Percentiles rank a stretch among this genome's conserved stretches.
Conservation (phyloP, 495 filamentous ascomycete genomes). For the Antarctomyces pellizariae region DNA sequence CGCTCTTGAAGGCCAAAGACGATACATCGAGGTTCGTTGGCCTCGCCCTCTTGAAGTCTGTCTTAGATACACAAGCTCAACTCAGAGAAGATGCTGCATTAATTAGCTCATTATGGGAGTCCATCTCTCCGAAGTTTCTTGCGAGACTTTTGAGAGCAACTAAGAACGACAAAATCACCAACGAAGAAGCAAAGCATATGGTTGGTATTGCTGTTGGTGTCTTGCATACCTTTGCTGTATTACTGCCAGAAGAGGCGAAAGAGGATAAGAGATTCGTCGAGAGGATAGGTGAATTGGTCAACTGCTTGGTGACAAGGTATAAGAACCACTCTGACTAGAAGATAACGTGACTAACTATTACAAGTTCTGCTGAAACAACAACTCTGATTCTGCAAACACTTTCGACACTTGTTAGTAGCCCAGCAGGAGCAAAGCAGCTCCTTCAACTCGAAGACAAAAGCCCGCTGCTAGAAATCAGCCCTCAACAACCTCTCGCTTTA, state of each 20-base stretch:
- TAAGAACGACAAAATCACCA: constrained; percentile 15
- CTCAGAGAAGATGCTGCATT: constrained; percentile 15
- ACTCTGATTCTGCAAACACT: constrained; percentile 29
- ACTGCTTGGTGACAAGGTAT: constrained; percentile 27
- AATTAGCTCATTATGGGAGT: constrained; percentile 22
- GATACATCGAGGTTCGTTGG: constrained; percentile 44
- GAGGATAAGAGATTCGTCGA: constrained; percentile 20
- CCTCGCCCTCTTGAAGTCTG: constrained; percentile 33
- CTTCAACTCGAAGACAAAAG: constrained; percentile 21
- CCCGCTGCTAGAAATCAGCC: constrained; percentile 26
- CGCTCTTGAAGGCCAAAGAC: constrained; percentile 28
- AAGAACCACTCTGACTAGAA: constrained; percentile 1
- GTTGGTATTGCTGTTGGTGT: constrained; percentile 34
- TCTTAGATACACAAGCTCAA: constrained; percentile 29
- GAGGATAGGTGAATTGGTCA: constrained; percentile 25
- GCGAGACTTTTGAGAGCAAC: constrained; percentile 31
- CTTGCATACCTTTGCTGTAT: constrained; percentile 29
- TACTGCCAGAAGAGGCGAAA: constrained; percentile 22
- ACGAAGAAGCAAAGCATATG: constrained; percentile 27
- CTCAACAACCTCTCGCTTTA: constrained; percentile 24
- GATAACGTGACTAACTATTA: constrained; percentile 7
- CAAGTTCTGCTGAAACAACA: constrained; percentile 26
- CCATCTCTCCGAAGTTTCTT: constrained; percentile 31
- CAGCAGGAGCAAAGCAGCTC: constrained; percentile 22
- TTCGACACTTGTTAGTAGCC: constrained; percentile 21